Conservation (phyloP, 257 asterid species). For the Gentiana dahurica region DNA sequence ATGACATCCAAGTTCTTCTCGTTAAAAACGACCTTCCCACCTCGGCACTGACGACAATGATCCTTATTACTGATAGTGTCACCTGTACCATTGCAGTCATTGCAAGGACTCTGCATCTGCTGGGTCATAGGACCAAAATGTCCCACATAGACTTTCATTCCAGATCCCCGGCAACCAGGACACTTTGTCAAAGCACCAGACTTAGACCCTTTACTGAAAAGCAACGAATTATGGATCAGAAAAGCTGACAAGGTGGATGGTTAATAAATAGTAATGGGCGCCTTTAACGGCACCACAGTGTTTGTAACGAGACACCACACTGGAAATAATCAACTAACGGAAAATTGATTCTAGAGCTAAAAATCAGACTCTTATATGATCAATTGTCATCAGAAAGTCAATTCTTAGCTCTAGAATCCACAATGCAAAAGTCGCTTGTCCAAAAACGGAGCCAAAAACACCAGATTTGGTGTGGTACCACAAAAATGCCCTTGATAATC, state of each 20-base stretch:
- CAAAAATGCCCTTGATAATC: background rate
- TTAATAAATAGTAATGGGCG: too few species aligned
- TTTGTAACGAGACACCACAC: too few species aligned
- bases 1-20: constrained; percentile 84
- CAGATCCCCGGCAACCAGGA: constrained; percentile 86
- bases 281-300: too few species aligned
- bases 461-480: too few species aligned
- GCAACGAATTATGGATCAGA: background rate
- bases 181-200: constrained; percentile 90
- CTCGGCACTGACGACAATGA: constrained; percentile 78
- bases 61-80: constrained; percentile 74
- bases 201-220: constrained; percentile 79
- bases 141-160: constrained; percentile 80
- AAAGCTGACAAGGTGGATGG: background rate
- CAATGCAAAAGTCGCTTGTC: too few species aligned
- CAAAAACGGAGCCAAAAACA: too few species aligned
- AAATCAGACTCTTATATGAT: too few species aligned
- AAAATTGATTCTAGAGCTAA: too few species aligned
- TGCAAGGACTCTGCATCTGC: constrained; percentile 93
- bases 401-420: too few species aligned
- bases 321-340: too few species aligned
- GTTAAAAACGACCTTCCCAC: constrained; percentile 78
- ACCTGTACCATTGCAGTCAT: constrained; percentile 90
- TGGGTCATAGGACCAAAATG: constrained; percentile 95
- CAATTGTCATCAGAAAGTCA: too few species aligned